Percentiles rank a stretch among this genome's conserved stretches.
Conservation (phyloP, 257 asterid species). For the Lavandula angustifolia region DNA sequence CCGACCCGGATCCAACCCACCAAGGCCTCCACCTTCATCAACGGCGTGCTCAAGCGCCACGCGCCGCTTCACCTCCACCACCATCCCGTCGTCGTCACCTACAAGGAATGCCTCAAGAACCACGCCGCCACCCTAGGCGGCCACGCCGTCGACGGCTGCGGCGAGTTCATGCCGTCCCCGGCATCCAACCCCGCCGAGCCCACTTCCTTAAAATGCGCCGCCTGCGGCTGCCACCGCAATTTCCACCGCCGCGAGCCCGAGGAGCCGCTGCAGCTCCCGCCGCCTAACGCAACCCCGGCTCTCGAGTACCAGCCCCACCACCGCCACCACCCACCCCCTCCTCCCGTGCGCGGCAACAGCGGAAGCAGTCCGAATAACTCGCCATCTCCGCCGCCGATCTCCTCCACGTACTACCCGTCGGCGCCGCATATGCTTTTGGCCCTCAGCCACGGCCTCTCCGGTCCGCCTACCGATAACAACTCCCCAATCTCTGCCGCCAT, state of each 20-base stretch:
- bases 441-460: conserved; percentile 60
- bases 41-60: conserved; percentile 90
- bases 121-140: conserved; percentile 88
- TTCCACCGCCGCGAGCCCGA: conserved; percentile 98
- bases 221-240: conserved; percentile 96
- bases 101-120: conserved; percentile 89
- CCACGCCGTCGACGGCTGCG: conserved; percentile 97
- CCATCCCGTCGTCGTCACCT: conserved; percentile 58
- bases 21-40: conserved; percentile 51
- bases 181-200: conserved; percentile 66
- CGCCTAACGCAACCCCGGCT: conserved; percentile 47
- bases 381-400: conserved; percentile 95
- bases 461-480: conserved; percentile 41
- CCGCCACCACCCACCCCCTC: conserved; percentile 88
- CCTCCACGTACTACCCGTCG: conserved; percentile 83
- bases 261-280: conserved; percentile 37
- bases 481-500: conserved; percentile 34
- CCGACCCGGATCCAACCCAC: conserved; percentile 72
- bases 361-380: conserved; percentile 74
- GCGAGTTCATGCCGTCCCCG: conserved; percentile 92
- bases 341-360: conserved; percentile 29
- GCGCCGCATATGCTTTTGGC: conserved; percentile 93
- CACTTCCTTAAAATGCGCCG: conserved; percentile 91
- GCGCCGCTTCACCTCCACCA: conserved; percentile 51
- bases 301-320: conserved; percentile 86